Conservation (phyloP, 805 yeast genomes). For the Lachancea lanzarotensis region DNA sequence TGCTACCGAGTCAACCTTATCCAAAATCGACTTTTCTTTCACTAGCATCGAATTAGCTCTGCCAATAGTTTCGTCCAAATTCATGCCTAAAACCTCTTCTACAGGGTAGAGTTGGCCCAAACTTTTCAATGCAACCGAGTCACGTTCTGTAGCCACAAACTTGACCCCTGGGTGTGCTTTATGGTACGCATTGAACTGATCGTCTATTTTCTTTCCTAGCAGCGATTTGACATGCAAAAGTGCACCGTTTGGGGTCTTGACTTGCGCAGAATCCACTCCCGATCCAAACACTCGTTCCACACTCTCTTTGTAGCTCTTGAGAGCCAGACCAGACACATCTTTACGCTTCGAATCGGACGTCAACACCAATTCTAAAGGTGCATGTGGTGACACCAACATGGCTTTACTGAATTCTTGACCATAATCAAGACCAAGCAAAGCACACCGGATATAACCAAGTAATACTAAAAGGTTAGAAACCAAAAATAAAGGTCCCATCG, state of each 20-base stretch:
- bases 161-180: conserved; percentile 56
- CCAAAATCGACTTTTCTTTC: conserved; percentile 44
- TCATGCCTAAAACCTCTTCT: conserved; percentile 86
- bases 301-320: conserved; percentile 43
- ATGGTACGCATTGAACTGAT: conserved; percentile 41
- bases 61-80: conserved; percentile 52
- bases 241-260: conserved; percentile 69
- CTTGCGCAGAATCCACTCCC: conserved; percentile 58
- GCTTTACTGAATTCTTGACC: conserved; percentile 88
- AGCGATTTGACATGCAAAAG: conserved; percentile 62
- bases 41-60: conserved; percentile 58
- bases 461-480: not conserved
- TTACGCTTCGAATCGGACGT: conserved; percentile 90
- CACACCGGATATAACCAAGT: not conserved
- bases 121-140: conserved; percentile 51
- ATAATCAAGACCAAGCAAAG: conserved; percentile 72
- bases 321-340: conserved; percentile 72
- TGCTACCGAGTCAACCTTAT: conserved; percentile 54
- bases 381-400: conserved; percentile 82
- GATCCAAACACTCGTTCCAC: conserved; percentile 75
- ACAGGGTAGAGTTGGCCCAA: conserved; percentile 42
- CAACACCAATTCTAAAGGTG: conserved; percentile 78
- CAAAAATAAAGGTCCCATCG: not conserved
- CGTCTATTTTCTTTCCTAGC: conserved; percentile 55
- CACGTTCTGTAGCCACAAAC: conserved; percentile 39